These are phyloP conservation scores for Thelonectria rubi DNA, from an alignment of 2,329 filamentous ascomycete species.

Conservation along the genomic window DNA sequence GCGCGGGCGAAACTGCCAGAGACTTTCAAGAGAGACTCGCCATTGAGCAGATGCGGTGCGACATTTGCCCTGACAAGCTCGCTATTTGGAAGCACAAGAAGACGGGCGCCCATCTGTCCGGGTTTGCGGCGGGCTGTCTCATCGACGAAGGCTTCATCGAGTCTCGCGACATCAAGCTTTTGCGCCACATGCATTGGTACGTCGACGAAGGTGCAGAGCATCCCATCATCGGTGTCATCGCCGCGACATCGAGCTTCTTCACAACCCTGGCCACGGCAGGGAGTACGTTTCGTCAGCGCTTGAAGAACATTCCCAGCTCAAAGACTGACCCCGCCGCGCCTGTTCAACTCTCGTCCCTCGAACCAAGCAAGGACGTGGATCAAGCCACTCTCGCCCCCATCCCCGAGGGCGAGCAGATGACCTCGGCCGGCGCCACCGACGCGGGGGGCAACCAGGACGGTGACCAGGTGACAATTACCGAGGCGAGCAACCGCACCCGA, in stretches of 20 bases:
- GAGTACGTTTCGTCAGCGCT: slow-evolving; percentile 29
- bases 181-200: slow-evolving; percentile 62
- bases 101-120: slow-evolving; percentile 65
- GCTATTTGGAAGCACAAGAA: slow-evolving; percentile 70
- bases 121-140: slow-evolving; percentile 68
- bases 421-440: background rate
- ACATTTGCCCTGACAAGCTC: slow-evolving; percentile 62
- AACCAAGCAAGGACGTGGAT: slow-evolving; percentile 10
- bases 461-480: slow-evolving; percentile 9
- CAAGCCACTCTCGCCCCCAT: slow-evolving; percentile 10
- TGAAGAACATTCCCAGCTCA: slow-evolving; percentile 21
- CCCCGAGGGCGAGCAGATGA: slow-evolving; percentile 7
- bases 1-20: slow-evolving; percentile 59
- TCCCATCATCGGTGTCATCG: slow-evolving; percentile 70
- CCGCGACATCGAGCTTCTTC: slow-evolving; percentile 70
- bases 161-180: slow-evolving; percentile 65
- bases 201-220: slow-evolving; percentile 72
- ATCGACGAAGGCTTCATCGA: slow-evolving; percentile 63
- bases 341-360: background rate
- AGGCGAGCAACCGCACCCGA: background rate
- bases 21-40: slow-evolving; percentile 65
- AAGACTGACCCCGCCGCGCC: background rate
- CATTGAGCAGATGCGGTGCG: slow-evolving; percentile 64
- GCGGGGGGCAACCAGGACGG: background rate
- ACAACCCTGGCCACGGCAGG: slow-evolving; percentile 59